Base-by-base conservation (phyloP, 1,139 yeast genomes). In the Yamadazyma siamensis region DNA sequence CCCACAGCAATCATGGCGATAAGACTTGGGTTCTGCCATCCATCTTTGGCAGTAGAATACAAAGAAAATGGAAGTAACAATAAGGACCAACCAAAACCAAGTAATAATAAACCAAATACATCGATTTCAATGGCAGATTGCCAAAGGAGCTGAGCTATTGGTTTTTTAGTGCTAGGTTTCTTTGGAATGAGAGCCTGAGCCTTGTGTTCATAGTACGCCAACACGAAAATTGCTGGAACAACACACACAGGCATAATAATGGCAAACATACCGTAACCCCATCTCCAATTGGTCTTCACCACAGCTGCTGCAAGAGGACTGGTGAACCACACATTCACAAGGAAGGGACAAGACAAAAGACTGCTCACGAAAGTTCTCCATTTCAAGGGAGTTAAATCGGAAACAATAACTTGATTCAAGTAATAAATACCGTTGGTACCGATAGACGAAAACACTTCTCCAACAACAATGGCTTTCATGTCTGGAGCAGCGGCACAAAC, bases 231-330 rank as follows among this genome's bases (percentile, higher is more conserved):
- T 2, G 59, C 55, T 14, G 67, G 66, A 10, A 41, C 27, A 18
- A 53, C 34, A 4, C 51, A 46, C 3, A 43, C 62, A 10, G 65
- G 65, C 32, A 56, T 52, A 16, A 60, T 51, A 24, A 61, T 56
- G 15, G 61, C 55, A 40, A 59, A 61, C 65, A 59, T 59, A 33
- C 66, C 66, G 34, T 57, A 61, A 27, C 66, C 66, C 66, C 66
- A 61, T 47, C 65, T 52, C 67, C 67, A 61, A 35, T 54, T 56
- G 13, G 52, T 19, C 53, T 48, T 35, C 9, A 50, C 34, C 13
- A 60, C 40, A 13, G 54, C 49, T 3, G 48, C 41, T n/a, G 50
- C 61, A 30, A 60, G 56, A 15, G 44, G 44, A 20, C 60, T 61
- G 6, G 62, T 41, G 29, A 56, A 47, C 65, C 66, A 60, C 10